These are phyloP conservation scores for Tricladium varicosporioides DNA, from an alignment of 2,329 filamentous ascomycete species.

Conservation along the genomic window DNA sequence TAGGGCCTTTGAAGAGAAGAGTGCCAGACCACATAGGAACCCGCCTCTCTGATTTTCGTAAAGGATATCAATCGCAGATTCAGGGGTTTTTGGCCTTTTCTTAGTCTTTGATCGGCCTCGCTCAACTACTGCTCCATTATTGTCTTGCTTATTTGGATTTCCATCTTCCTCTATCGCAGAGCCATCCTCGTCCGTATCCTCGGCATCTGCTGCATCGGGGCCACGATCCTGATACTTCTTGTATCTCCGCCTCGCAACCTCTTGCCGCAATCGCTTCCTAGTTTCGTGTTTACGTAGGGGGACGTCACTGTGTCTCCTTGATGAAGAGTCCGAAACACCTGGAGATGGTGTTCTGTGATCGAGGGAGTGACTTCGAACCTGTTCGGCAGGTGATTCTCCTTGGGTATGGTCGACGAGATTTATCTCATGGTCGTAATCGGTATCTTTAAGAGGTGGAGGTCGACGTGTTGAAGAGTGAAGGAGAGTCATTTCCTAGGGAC, in stretches of 20 bases:
- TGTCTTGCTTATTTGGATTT: neutral
- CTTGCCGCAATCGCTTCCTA: constrained; percentile 21
- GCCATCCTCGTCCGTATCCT: neutral
- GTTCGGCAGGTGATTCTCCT: neutral
- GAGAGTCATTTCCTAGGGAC: constrained; percentile 26
- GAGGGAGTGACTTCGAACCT: constrained; percentile 19
- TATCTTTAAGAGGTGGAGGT: constrained; percentile 52
- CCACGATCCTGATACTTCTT: constrained; percentile 38
- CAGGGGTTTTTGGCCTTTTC: constrained; percentile 36
- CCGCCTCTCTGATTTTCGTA: constrained; percentile 95
- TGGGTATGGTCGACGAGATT: constrained; percentile 54
- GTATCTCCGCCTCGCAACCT: constrained; percentile 30
- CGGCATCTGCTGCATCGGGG: constrained; percentile 19
- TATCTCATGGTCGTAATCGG: constrained; percentile 71
- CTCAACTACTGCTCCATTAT: constrained; percentile 1
- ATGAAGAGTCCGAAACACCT: constrained; percentile 24
- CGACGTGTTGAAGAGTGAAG: constrained; percentile 43
- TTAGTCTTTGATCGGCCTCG: constrained; percentile 19
- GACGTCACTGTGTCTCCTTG: constrained; percentile 24
- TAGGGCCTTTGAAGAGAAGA: constrained; percentile 86
- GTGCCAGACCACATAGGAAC: constrained; percentile 82
- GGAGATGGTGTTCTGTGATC: constrained; percentile 8
- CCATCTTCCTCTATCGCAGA: neutral
- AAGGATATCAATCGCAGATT: constrained; percentile 74
- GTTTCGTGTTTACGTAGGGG: constrained; percentile 24